Base-by-base conservation (phyloP, 441 rosid species). In the Manihot esculenta region DNA sequence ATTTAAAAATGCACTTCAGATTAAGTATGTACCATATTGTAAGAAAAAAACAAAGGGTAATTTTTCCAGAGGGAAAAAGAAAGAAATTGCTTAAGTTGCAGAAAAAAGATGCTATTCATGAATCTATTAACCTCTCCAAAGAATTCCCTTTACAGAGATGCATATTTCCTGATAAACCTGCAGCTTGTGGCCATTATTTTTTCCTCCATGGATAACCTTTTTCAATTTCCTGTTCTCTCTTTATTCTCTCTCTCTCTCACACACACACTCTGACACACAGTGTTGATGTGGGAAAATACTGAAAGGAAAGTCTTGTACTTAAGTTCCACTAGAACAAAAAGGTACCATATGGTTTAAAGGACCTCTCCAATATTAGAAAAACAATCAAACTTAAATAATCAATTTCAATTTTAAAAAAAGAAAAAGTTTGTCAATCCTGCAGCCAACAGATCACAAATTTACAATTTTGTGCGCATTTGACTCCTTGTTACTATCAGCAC, bases 1-100 rank as follows among this genome's bases (percentile, higher is more conserved):
- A 57, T 70, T 73, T 35, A 70, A 61, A 68, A 74, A 65, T 21
- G 11, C 15, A 44, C 18, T 61, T 49, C 51, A 60, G 3, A 63
- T 30, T 1, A 21, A 14, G 57, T 53, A 10, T 57, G 33, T 54
- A 35, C 1, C 7, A 61, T 27, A 44, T 56, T n/a, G 24, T 26
- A n/a, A 26, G 21, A 5, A 12, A 35, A 18, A 64, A 8, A 30
- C 35, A 30, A 30, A 21, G 59, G 41, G 7, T 10, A 23, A 20
- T 17, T 68, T 61, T 24, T 24, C 30, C 10, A 50, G 8, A 5
- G 17, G 53, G 21, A 35, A 21, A 35, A 60, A 14, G 12, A n/a
- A 50, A 17, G 23, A 50, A 50, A 50, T 50, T 18, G 10, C 21
- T 18, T n/a, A 50, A 50, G 3, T n/a, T 6, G 4, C 10, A 23